These are phyloP conservation scores for Geotrichum aggregatum DNA, from an alignment of 1,139 yeast species.

Conservation along the genomic window DNA sequence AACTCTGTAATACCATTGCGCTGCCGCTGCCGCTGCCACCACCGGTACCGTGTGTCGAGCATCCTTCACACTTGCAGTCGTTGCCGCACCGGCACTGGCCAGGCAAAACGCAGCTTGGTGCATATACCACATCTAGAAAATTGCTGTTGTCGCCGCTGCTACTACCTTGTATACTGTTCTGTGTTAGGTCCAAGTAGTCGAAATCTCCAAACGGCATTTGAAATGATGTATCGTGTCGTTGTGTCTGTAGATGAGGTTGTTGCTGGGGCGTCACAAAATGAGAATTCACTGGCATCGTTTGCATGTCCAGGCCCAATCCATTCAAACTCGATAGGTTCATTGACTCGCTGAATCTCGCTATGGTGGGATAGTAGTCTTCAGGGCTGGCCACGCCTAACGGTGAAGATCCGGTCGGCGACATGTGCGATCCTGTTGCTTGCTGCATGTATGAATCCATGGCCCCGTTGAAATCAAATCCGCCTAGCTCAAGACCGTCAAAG, in stretches of 20 bases:
- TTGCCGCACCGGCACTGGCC: constrained; percentile 42
- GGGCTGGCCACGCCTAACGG: constrained; percentile 11
- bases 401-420: not conserved
- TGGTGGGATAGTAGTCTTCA: constrained; percentile 18
- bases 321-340: not conserved
- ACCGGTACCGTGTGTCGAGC: constrained; percentile 34
- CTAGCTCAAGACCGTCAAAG: constrained; percentile 29
- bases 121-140: constrained; percentile 32
- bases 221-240: not conserved
- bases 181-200: not conserved
- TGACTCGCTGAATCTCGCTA: constrained; percentile 8
- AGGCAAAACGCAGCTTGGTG: constrained; percentile 40
- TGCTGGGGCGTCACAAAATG: not conserved
- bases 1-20: too few species aligned
- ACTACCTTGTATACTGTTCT: not conserved
- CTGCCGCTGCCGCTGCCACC: not conserved
- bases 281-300: too few species aligned
- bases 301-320: not conserved
- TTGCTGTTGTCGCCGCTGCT: not conserved
- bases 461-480: constrained; percentile 10
- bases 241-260: not conserved
- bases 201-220: not conserved
- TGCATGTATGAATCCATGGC: constrained; percentile 1
- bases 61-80: constrained; percentile 38
- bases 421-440: not conserved